Conservation (phyloP, 495 filamentous ascomycete species). For the Xylaria grammica region DNA sequence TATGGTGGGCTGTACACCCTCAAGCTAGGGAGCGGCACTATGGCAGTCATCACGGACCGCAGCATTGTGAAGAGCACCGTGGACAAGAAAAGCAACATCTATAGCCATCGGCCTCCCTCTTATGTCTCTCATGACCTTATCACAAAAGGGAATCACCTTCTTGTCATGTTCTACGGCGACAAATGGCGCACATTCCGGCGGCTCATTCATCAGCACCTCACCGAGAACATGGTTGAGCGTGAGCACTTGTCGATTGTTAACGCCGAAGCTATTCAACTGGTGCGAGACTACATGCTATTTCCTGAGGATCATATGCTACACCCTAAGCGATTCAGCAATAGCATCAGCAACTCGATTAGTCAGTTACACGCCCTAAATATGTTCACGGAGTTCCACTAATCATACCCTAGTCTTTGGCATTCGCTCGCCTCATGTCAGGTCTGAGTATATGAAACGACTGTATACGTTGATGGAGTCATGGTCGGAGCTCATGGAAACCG, state of each 20-base stretch:
- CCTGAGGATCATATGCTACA: slow-evolving; percentile 49
- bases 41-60: slow-evolving; percentile 44
- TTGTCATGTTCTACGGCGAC: slow-evolving; percentile 40
- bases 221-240: slow-evolving; percentile 41
- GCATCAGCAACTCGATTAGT: slow-evolving; percentile 40
- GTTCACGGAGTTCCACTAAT: background rate
- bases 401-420: background rate
- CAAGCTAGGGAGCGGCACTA: slow-evolving; percentile 42
- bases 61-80: slow-evolving; percentile 44
- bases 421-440: background rate
- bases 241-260: slow-evolving; percentile 44
- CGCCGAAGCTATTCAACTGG: slow-evolving; percentile 49
- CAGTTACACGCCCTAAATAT: slow-evolving; percentile 14
- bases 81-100: slow-evolving; percentile 47
- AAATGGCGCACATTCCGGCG: slow-evolving; percentile 42
- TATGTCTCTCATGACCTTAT: slow-evolving; percentile 42
- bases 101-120: slow-evolving; percentile 46
- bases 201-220: slow-evolving; percentile 39
- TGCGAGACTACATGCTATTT: slow-evolving; percentile 37
- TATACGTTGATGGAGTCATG: slow-evolving; percentile 50
- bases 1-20: slow-evolving; percentile 50
- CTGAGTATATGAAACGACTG: slow-evolving; percentile 28
- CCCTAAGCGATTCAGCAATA: slow-evolving; percentile 47
- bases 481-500: slow-evolving; percentile 46
- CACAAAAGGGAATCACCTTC: slow-evolving; percentile 43